These are phyloP conservation scores for Chaetoscypha palmicola DNA, from an alignment of 2,329 filamentous ascomycete genomes.

Conservation along the genomic window DNA sequence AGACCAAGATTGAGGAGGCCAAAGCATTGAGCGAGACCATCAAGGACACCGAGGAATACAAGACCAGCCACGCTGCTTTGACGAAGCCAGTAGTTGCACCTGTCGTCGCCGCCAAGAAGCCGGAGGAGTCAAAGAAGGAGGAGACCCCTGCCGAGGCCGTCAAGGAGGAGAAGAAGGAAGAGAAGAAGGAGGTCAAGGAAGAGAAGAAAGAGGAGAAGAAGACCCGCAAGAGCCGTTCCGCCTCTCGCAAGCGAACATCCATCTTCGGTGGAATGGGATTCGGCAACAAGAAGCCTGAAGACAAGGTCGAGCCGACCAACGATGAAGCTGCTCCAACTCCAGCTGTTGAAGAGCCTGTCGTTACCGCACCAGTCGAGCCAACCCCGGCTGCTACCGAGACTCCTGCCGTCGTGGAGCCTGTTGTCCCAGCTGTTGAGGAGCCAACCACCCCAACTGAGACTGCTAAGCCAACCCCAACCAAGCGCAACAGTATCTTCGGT, in stretches of 20 bases:
- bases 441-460: constrained; percentile 20
- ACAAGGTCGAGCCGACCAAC: constrained; percentile 30
- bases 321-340: constrained; percentile 30
- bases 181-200: constrained; percentile 29
- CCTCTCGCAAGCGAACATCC: constrained; percentile 58
- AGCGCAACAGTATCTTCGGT: constrained; percentile 31
- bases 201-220: constrained; percentile 46
- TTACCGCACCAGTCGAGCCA: constrained; percentile 30
- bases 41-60: constrained; percentile 78
- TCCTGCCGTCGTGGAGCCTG: constrained; percentile 36
- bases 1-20: constrained; percentile 76
- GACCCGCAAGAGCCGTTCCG: constrained; percentile 55
- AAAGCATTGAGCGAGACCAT: constrained; percentile 72
- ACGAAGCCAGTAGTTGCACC: constrained; percentile 36
- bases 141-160: constrained; percentile 11
- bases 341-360: constrained; percentile 26
- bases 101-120: constrained; percentile 30
- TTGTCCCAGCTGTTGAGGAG: constrained; percentile 22
- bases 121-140: constrained; percentile 43
- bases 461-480: constrained; percentile 32
- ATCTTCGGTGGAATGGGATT: constrained; percentile 51
- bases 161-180: constrained; percentile 33
- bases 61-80: constrained; percentile 41
- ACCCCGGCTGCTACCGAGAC: constrained; percentile 13
- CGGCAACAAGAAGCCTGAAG: constrained; percentile 32